Percentiles rank a stretch among this genome's conserved stretches.
Conservation (phyloP, 2,329 filamentous ascomycete genomes). For the Ustilaginoidea virens region DNA sequence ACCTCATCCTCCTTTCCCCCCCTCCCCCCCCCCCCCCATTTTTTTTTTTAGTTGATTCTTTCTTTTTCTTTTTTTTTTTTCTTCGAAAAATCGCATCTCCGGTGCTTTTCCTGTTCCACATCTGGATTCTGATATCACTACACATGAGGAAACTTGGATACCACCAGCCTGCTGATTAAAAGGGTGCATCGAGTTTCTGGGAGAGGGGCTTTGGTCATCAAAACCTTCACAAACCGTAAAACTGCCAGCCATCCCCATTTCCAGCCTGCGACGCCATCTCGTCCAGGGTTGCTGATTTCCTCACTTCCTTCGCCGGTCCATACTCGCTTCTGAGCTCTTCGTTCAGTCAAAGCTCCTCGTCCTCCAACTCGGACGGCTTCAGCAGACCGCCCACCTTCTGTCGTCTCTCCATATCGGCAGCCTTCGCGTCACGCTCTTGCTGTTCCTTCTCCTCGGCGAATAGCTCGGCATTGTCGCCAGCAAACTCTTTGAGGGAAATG, state of each 20-base stretch:
- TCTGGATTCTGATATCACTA: slow-evolving; percentile 13
- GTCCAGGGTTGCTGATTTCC: slow-evolving; percentile 10
- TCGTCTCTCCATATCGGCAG: slow-evolving; percentile 77
- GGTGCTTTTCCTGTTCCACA: slow-evolving; percentile 6
- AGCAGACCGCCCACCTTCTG: slow-evolving; percentile 92
- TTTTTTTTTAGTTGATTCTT: background rate
- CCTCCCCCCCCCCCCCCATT: background rate
- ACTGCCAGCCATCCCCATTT: slow-evolving; percentile 44
- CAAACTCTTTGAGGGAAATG: slow-evolving; percentile 92
- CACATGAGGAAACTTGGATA: slow-evolving; percentile 5
- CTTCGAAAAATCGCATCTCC: background rate
- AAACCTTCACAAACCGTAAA: slow-evolving; percentile 39
- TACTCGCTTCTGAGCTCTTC: slow-evolving; percentile 51
- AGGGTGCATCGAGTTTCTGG: background rate
- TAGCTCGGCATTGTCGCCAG: slow-evolving; percentile 86
- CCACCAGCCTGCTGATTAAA: background rate
- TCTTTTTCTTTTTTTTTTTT: background rate
- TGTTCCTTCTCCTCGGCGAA: slow-evolving; percentile 92
- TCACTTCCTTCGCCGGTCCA: slow-evolving; percentile 21
- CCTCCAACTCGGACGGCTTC: slow-evolving; percentile 93
- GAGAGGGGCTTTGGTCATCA: too few relatives aligned
- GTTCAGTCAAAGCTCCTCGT: slow-evolving; percentile 77
- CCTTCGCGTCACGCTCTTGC: slow-evolving; percentile 70
- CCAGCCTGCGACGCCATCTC: slow-evolving; percentile 11
- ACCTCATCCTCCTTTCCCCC: too few relatives aligned